Conservation (phyloP, 2,329 filamentous ascomycete genomes). For the Verticillium longisporum region DNA sequence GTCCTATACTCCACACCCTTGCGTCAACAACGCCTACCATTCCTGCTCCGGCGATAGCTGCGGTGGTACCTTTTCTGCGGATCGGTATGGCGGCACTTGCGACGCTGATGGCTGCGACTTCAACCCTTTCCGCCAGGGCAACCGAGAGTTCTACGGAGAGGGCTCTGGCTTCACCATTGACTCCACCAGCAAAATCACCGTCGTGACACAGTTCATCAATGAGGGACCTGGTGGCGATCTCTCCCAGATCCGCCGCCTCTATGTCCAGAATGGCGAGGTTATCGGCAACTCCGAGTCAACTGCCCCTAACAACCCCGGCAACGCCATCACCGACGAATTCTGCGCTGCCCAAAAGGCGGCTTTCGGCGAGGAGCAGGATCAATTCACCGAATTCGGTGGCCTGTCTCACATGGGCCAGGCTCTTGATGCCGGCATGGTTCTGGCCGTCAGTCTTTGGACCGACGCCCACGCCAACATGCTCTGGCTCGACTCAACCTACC, state of each 20-base stretch:
- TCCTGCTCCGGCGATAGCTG: slow-evolving; percentile 45
- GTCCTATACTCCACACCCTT: slow-evolving; percentile 61
- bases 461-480: slow-evolving; percentile 61
- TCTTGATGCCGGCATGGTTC: slow-evolving; percentile 35
- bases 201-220: slow-evolving; percentile 57
- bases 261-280: slow-evolving; percentile 55
- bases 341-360: slow-evolving; percentile 51
- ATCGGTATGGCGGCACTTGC: slow-evolving; percentile 56
- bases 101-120: slow-evolving; percentile 67
- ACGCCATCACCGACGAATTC: slow-evolving; percentile 48
- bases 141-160: slow-evolving; percentile 54
- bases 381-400: slow-evolving; percentile 51
- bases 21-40: slow-evolving; percentile 39
- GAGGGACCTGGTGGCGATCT: slow-evolving; percentile 41
- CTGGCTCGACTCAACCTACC: slow-evolving; percentile 66
- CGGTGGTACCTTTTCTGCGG: slow-evolving; percentile 43
- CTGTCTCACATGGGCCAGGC: slow-evolving; percentile 46
- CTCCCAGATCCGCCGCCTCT: slow-evolving; percentile 56
- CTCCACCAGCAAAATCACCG: slow-evolving; percentile 53
- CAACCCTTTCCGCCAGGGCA: slow-evolving; percentile 61
- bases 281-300: slow-evolving; percentile 45
- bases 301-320: slow-evolving; percentile 30
- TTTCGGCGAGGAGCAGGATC: slow-evolving; percentile 45
- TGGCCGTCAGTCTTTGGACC: slow-evolving; percentile 51
- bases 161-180: slow-evolving; percentile 47